Base-by-base conservation (phyloP, 768 basidiomycete genomes). In the Crepidotus variabilis region DNA sequence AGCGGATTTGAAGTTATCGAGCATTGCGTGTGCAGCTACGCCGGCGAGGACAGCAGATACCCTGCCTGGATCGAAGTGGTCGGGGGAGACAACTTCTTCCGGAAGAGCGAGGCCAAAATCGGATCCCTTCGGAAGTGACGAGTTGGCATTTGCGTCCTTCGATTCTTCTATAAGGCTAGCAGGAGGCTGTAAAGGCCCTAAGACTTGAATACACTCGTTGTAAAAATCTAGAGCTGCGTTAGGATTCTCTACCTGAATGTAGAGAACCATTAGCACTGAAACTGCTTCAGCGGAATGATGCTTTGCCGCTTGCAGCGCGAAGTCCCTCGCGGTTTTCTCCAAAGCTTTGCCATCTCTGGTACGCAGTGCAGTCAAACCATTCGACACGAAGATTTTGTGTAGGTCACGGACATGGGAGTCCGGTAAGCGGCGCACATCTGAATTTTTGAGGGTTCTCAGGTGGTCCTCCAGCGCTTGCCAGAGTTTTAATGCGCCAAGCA, bases 21-120 rank as follows among this genome's bases (percentile, higher is more conserved):
- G 69, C 65, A 84, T 78, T 3, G 86, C 85, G 65, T 83, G 71
- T 14, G 90, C 90, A 20, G 82, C 73, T n/a, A 83, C 70, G 6
- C 75, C 83, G 10, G 76, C 75, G 32, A 87, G 73, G 22, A 87
- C 69, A 32, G 85, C 57, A 0, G 71, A 63, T 32, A 69, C 64
- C n/a, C 70, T 72, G 35, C 70, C 74, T 51, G 60, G 73, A 58
- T 57, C 60, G 56, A 50, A 57, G 21, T 55, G 56, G 28, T 54
- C 22, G 10, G 52, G 60, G 13, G 24, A 47, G 2, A 52, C 58
- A 47, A 59, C 58, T 46, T 63, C 62, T 10, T 56, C 55, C 7
- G 59, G 18, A 13, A 60, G 54, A 60, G 57, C 36, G 46, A 59
- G 53, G 2, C 14, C 47, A 1, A 47, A 39, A 54, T 22, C 47